phyloP scores from a whole-genome alignment of 257 asterid species.

The Ocimum tenuiflorum region DNA sequence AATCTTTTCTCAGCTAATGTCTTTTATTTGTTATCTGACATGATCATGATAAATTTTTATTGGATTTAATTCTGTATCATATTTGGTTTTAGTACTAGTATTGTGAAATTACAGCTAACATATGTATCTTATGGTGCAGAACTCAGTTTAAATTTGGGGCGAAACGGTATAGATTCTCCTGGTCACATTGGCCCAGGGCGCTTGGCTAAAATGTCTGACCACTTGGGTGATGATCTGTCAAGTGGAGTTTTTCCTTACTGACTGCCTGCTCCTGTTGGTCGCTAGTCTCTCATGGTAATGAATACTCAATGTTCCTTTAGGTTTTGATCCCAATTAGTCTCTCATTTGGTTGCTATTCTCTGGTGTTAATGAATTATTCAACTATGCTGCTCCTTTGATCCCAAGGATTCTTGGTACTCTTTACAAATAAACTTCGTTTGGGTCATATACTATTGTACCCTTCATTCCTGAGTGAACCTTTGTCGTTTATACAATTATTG shows the following conservation, averaged over 20 bases:
- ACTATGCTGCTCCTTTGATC: neutral
- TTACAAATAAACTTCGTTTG: neutral
- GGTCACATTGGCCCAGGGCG: slow-evolving; percentile 20
- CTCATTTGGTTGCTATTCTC: neutral
- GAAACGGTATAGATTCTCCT: slow-evolving; percentile 40
- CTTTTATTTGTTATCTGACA: neutral
- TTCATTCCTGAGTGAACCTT: neutral
- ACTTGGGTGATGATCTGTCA: slow-evolving; percentile 36
- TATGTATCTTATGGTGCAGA: slow-evolving; percentile 54
- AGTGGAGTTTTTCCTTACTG: slow-evolving; percentile 18
- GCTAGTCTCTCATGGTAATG: slow-evolving; percentile 14
- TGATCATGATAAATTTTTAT: neutral
- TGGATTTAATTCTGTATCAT: neutral
- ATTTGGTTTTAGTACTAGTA: neutral
- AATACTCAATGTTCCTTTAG: neutral
- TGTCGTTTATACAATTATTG: neutral
- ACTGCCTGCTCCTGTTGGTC: neutral
- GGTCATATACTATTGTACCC: neutral
- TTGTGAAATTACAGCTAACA: neutral
- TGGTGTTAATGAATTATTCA: neutral
- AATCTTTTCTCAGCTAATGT: neutral
- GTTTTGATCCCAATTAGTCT: neutral
- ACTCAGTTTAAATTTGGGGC: slow-evolving; percentile 43
- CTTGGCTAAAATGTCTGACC: slow-evolving; percentile 35
- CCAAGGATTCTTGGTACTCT: neutral